Evolutionary conservation across 2,329 filamentous ascomycete species (phyloP).

Genomic region (Penicillium sclerotigenum): DNA sequence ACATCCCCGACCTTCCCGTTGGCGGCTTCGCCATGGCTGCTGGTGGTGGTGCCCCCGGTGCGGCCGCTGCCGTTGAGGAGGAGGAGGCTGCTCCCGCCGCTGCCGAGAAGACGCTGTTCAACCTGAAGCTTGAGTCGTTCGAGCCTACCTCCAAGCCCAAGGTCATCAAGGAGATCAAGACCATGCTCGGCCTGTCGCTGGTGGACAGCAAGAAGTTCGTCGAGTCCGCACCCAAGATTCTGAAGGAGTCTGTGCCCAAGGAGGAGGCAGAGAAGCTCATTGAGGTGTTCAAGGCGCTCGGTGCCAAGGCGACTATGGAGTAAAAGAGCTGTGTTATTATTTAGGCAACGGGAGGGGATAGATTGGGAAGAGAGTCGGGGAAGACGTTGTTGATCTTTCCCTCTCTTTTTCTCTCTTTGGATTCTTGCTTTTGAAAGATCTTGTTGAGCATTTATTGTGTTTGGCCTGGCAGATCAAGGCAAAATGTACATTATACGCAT

Average conservation of each 20-base stretch:
- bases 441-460: slow-evolving; percentile 19
- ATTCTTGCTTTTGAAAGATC: slow-evolving; percentile 20
- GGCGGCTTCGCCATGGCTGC: slow-evolving; percentile 79
- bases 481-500: slow-evolving; percentile 41
- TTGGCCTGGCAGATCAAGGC: slow-evolving; percentile 27
- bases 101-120: slow-evolving; percentile 95
- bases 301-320: slow-evolving; percentile 87
- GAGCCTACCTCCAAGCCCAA: slow-evolving; percentile 91
- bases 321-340: slow-evolving; percentile 48
- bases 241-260: slow-evolving; percentile 99
- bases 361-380: slow-evolving; percentile 7
- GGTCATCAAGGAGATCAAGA: slow-evolving; percentile 99
- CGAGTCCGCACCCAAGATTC: slow-evolving; percentile 92
- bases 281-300: slow-evolving; percentile 86
- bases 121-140: slow-evolving; percentile 86
- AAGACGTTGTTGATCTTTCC: neutral
- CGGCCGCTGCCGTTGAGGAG: slow-evolving; percentile 67
- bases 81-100: slow-evolving; percentile 84
- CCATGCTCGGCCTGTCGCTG: slow-evolving; percentile 86
- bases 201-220: slow-evolving; percentile 99
- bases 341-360: slow-evolving; percentile 8
- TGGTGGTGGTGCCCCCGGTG: slow-evolving; percentile 57
- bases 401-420: slow-evolving; percentile 15
- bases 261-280: slow-evolving; percentile 99
- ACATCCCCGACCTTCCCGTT: slow-evolving; percentile 96